Conservation (phyloP, 352 stramenopile genomes). For the Globisporangium okanoganense region DNA sequence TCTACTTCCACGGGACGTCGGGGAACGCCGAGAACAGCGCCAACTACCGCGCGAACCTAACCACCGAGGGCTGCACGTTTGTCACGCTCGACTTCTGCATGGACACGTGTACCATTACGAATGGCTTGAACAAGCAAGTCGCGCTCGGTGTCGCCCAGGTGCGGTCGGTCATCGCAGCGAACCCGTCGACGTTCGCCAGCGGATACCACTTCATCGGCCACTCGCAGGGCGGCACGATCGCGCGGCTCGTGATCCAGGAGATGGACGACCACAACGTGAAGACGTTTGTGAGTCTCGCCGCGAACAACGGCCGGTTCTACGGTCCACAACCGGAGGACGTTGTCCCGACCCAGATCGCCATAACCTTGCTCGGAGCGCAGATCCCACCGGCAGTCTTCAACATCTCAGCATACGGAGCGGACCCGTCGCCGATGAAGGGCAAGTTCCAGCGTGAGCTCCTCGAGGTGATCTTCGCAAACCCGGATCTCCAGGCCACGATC, state of each 20-base stretch:
- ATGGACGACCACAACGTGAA: conserved; percentile 17
- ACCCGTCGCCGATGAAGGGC: conserved; percentile 7
- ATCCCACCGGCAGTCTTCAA: conserved; percentile 15
- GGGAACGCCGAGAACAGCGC: conserved; percentile 13
- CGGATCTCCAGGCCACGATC: conserved; percentile 10
- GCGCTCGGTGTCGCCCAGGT: conserved; percentile 21
- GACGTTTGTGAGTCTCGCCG: conserved; percentile 11
- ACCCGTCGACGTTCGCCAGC: conserved; percentile 16
- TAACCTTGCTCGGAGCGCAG: conserved; percentile 15
- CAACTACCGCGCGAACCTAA: conserved; percentile 24
- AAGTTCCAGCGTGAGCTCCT: conserved; percentile 17
- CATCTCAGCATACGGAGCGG: conserved; percentile 6
- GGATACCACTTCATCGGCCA: conserved; percentile 38
- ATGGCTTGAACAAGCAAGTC: conserved; percentile 18
- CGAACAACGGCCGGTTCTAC: conserved; percentile 9
- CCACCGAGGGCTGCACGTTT: conserved; percentile 21
- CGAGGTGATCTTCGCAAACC: conserved; percentile 6
- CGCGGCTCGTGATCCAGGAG: conserved; percentile 10
- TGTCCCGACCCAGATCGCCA: conserved; percentile 3
- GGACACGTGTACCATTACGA: conserved; percentile 11
- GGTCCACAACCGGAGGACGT: conserved; percentile 1
- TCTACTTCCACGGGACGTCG: conserved; percentile 34
- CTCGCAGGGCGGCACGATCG: conserved; percentile 21
- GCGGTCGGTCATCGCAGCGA: conserved; percentile 5
- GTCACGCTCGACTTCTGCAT: conserved; percentile 28